Conservation (phyloP, 805 yeast species). For the Lipomyces yamanashiensis region DNA sequence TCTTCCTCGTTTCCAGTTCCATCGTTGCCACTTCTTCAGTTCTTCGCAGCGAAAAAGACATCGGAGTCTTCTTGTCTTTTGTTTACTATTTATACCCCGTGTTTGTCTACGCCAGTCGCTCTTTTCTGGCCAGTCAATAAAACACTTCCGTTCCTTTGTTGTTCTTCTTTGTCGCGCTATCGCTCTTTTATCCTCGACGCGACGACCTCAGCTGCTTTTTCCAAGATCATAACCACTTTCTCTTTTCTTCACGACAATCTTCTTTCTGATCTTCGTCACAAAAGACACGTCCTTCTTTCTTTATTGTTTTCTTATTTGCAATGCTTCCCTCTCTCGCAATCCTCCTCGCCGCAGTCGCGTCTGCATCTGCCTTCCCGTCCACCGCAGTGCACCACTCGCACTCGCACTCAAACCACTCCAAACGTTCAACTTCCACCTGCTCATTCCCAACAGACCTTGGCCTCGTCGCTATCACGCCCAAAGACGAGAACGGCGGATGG, state of each 20-base stretch:
- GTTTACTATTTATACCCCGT: background rate
- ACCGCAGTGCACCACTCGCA: constrained; percentile 8
- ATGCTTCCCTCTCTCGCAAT: constrained; percentile 15
- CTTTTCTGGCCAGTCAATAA: background rate
- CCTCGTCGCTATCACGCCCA: constrained; percentile 68
- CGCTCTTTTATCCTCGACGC: background rate
- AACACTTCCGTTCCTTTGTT: background rate
- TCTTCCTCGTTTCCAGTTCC: background rate
- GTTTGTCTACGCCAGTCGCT: background rate
- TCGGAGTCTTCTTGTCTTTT: background rate
- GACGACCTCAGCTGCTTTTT: background rate
- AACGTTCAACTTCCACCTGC: constrained; percentile 48
- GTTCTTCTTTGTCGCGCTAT: background rate
- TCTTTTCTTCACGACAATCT: background rate
- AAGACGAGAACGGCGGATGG: constrained; percentile 76
- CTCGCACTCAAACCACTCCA: constrained; percentile 15
- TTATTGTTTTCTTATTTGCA: constrained; percentile 11
- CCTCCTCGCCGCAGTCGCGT: constrained; percentile 25
- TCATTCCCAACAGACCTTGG: constrained; percentile 70
- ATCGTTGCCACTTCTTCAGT: background rate
- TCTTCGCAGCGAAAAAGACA: background rate
- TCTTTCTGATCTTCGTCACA: background rate
- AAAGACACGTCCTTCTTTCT: background rate
- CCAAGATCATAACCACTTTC: background rate
- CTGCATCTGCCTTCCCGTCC: constrained; percentile 32